These are phyloP conservation scores for Colletotrichum lupini DNA, from an alignment of 2,329 filamentous ascomycete genomes.

Conservation along the genomic window DNA sequence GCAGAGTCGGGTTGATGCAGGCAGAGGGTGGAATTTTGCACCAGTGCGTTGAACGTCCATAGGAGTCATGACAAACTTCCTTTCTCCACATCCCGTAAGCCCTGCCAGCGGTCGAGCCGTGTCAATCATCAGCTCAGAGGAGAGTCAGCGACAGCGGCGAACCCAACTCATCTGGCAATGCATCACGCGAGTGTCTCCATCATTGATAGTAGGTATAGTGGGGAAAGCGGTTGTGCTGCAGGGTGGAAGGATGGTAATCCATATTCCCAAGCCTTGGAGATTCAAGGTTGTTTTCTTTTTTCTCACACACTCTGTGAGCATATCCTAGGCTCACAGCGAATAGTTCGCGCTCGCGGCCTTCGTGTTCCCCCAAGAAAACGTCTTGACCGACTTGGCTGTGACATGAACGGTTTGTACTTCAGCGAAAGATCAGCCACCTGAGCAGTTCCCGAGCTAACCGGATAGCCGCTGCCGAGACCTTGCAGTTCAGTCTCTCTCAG, in stretches of 20 bases:
- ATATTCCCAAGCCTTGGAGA: too few relatives aligned
- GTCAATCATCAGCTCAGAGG: not conserved
- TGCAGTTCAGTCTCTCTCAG: too few relatives aligned
- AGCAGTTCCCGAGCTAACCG: slow-evolving; percentile 27
- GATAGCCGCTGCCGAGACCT: slow-evolving; percentile 29
- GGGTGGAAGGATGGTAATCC: not conserved
- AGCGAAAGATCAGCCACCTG: not conserved
- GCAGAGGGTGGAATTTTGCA: not conserved
- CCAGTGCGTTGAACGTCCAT: not conserved
- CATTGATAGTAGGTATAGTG: not conserved
- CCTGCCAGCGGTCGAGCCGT: not conserved
- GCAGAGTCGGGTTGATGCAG: not conserved
- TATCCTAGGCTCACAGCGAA: not conserved
- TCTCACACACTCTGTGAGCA: not conserved
- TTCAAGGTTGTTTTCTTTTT: not conserved
- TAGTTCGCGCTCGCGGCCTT: not conserved
- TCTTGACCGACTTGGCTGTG: slow-evolving; percentile 25
- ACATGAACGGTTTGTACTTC: slow-evolving; percentile 9
- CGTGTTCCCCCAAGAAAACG: not conserved
- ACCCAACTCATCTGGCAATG: slow-evolving; percentile 4
- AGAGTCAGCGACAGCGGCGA: not conserved
- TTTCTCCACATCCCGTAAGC: slow-evolving; percentile 19
- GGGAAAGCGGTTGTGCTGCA: not conserved
- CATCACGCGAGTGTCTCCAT: slow-evolving; percentile 21
- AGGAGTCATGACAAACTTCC: not conserved